A percentile compares a stretch with the other conserved stretches of the same genome.
Conservation (phyloP, 176 grass and related monocot genomes). For the Zoysia japonica region DNA sequence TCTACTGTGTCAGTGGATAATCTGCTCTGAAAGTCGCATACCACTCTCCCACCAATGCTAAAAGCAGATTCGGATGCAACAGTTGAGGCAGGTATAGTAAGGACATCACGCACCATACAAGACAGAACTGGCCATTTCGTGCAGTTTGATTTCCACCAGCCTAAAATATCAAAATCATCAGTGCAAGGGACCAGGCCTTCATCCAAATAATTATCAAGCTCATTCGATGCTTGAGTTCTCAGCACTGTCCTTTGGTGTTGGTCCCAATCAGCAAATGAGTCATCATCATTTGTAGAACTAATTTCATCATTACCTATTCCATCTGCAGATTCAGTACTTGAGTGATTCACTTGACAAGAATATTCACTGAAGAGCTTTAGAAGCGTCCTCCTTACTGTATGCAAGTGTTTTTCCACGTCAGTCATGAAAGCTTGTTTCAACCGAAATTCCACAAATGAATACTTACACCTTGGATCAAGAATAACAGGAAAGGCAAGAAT, state of each 20-base stretch:
- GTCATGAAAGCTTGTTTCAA: no score
- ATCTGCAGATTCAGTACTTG: no score
- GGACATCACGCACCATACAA: no score
- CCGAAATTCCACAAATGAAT: no score
- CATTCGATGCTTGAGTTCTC: background rate
- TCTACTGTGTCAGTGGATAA: background rate
- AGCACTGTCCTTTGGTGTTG: background rate
- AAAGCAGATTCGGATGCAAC: background rate
- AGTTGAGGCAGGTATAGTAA: no score
- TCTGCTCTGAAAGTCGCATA: background rate
- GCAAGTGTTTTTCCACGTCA: no score
- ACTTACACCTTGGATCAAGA: no score
- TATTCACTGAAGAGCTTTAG: no score
- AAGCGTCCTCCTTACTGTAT: no score
- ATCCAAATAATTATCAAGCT: background rate
- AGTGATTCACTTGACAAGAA: no score
- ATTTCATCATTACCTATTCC: background rate
- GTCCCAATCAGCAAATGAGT: background rate
- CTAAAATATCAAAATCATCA: background rate
- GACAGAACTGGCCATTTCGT: no score
- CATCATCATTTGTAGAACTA: background rate
- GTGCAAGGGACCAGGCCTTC: background rate
- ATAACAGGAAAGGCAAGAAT: no score
- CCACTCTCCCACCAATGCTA: background rate
- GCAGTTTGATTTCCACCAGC: background rate